Percentiles rank a stretch among this genome's conserved stretches.
These are phyloP conservation scores for Serendipita sp. DNA, from an alignment of 768 basidiomycete species.

Conservation along the genomic window DNA sequence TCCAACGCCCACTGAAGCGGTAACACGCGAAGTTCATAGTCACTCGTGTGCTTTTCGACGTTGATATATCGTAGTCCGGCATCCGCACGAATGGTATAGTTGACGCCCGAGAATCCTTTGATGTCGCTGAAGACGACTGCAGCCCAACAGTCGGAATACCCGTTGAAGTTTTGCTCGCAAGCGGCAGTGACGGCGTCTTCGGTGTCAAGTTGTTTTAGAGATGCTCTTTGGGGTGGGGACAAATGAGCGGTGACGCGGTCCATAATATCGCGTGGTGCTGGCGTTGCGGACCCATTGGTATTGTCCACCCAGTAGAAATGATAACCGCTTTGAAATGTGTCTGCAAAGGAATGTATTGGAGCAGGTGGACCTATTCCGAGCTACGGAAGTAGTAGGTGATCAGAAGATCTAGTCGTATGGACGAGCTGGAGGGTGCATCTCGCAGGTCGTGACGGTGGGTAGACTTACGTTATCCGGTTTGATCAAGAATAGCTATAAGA, in stretches of 20 bases:
- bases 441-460: neutral
- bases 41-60: constrained; percentile 47
- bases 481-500: constrained; percentile 13
- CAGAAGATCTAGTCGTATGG: constrained; percentile 16
- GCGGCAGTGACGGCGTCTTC: constrained; percentile 33
- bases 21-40: constrained; percentile 49
- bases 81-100: constrained; percentile 60
- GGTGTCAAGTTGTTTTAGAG: constrained; percentile 34
- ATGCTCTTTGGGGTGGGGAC: constrained; percentile 28
- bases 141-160: constrained; percentile 53
- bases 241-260: constrained; percentile 40
- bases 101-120: constrained; percentile 15
- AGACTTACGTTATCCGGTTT: constrained; percentile 11
- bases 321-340: constrained; percentile 11
- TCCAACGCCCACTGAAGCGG: constrained; percentile 71
- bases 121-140: constrained; percentile 25
- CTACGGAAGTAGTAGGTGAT: constrained; percentile 11
- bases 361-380: constrained; percentile 17
- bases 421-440: neutral
- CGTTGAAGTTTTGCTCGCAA: constrained; percentile 64
- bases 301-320: constrained; percentile 42
- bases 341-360: constrained; percentile 13
- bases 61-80: constrained; percentile 48
- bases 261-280: constrained; percentile 47
- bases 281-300: constrained; percentile 38